These are phyloP conservation scores for Corymbia citriodora DNA, from an alignment of 441 rosid genomes.

Conservation along the genomic window DNA sequence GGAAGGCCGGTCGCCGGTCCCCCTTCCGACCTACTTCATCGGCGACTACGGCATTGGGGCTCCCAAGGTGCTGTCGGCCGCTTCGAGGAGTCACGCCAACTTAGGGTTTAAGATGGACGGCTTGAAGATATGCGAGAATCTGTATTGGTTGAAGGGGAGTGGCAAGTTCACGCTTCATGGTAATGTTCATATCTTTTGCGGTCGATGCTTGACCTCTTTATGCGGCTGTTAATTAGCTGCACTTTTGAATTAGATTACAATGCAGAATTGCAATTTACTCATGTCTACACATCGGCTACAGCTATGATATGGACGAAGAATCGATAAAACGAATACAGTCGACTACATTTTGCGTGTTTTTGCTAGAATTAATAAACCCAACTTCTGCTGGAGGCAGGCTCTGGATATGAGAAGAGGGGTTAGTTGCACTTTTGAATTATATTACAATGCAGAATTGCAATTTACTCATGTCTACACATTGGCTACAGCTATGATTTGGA, in stretches of 20 bases:
- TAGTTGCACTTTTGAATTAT: neutral
- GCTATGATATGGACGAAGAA: neutral
- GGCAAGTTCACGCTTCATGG: constrained; percentile 83
- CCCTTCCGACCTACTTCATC: constrained; percentile 80
- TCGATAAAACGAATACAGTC: neutral
- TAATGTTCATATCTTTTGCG: constrained; percentile 4
- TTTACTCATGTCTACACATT: neutral
- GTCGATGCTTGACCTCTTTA: too few species aligned
- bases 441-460: neutral
- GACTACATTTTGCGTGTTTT: neutral
- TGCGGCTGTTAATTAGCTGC: neutral
- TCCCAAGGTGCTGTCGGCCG: constrained; percentile 46
- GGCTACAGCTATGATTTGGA: neutral
- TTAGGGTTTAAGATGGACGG: constrained; percentile 94
- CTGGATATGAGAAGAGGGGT: neutral
- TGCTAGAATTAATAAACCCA: neutral
- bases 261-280: neutral
- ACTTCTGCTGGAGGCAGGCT: neutral
- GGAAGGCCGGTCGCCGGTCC: constrained; percentile 65
- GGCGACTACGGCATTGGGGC: constrained; percentile 87
- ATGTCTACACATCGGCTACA: neutral
- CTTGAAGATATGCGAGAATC: constrained; percentile 48
- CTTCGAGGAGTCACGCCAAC: constrained; percentile 48
- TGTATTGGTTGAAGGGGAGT: constrained; percentile 88
- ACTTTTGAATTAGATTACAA: neutral